Evolutionary conservation across 2,329 filamentous ascomycete genomes (phyloP).

Genomic region (Pseudogymnoascus sp.): DNA sequence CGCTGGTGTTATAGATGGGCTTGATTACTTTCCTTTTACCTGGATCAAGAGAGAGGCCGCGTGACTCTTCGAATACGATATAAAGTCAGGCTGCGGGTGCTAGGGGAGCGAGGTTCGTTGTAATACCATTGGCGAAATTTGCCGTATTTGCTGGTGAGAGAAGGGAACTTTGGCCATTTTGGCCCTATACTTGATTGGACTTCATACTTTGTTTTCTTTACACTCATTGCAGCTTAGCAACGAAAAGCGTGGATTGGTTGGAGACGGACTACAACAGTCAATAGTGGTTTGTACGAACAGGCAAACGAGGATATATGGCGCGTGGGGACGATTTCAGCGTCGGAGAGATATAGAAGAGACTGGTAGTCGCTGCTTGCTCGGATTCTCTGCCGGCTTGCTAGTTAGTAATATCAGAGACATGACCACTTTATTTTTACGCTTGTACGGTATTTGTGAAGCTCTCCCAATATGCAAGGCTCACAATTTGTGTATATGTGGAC

Average conservation of each 20-base stretch:
- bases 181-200: conserved; percentile 5
- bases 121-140: neutral
- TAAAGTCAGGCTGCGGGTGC: neutral
- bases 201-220: conserved; percentile 6
- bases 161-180: neutral
- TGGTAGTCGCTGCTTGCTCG: neutral
- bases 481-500: neutral
- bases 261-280: neutral
- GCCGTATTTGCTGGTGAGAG: neutral
- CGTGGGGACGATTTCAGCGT: neutral
- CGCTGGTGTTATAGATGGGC: conserved; percentile 1
- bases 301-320: neutral
- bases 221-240: conserved; percentile 1
- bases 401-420: conserved; percentile 8
- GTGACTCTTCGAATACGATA: neutral
- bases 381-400: conserved; percentile 5
- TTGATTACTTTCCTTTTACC: conserved; percentile 8
- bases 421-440: neutral
- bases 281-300: conserved; percentile 1
- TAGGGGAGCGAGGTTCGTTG: conserved; percentile 4
- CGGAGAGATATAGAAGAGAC: neutral
- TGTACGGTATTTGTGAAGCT: neutral
- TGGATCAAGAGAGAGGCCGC: neutral
- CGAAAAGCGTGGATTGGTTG: conserved; percentile 6
- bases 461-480: neutral